phyloP scores from a whole-genome alignment of 257 asterid species.

The Solanum tacnaense region DNA sequence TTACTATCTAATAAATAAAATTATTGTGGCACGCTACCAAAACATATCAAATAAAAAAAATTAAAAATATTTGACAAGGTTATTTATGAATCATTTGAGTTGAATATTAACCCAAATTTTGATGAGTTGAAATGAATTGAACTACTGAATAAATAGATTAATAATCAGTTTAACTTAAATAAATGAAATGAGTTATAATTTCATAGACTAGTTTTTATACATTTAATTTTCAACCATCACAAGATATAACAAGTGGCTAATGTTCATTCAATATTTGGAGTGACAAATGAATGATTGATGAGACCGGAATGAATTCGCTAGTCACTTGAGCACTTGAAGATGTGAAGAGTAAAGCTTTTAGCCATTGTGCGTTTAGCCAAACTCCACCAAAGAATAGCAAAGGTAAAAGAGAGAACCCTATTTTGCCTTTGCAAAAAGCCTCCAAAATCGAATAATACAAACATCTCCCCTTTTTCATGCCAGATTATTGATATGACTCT shows the following conservation, averaged over 20 bases:
- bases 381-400: slow-evolving; percentile 9
- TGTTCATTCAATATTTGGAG: neutral
- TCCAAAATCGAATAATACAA: neutral
- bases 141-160: neutral
- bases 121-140: neutral
- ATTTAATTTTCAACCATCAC: neutral
- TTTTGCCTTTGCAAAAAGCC: slow-evolving; percentile 2
- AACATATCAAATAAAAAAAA: too few species aligned
- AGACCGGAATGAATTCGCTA: neutral
- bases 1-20: too few species aligned
- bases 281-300: neutral
- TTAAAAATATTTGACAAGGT: neutral
- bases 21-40: neutral
- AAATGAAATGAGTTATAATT: neutral
- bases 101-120: neutral
- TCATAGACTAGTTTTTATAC: neutral
- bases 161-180: neutral
- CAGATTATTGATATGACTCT: neutral
- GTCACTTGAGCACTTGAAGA: neutral
- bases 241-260: neutral
- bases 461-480: neutral
- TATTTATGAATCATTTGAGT: neutral
- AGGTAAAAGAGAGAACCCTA: slow-evolving; percentile 21
- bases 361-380: neutral
- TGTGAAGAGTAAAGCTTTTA: neutral